Percentiles rank a stretch among this genome's conserved stretches.
These are phyloP conservation scores for Quercus tomentella DNA, from an alignment of 331 rosid species.

Conservation along the genomic window DNA sequence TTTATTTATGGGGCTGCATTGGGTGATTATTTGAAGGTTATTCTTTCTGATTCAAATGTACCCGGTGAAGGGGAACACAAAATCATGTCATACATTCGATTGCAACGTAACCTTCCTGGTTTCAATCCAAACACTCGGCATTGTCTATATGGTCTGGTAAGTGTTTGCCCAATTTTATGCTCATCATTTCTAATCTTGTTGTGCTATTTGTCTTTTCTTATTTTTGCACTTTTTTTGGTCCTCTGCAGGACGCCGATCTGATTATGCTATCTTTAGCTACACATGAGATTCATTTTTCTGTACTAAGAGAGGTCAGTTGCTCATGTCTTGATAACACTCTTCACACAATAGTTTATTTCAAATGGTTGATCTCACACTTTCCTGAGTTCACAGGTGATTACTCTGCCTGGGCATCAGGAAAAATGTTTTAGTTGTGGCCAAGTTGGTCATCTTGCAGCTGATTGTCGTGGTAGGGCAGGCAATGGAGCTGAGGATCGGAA, in stretches of 20 bases:
- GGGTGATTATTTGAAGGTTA: constrained; percentile 87
- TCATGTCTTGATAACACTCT: constrained; percentile 1
- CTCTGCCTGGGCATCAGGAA: constrained; percentile 88
- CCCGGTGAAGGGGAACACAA: constrained; percentile 99
- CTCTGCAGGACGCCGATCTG: constrained; percentile 90
- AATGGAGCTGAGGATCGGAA: constrained; percentile 53
- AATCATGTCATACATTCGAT: constrained; percentile 84
- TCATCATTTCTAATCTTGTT: constrained; percentile 8
- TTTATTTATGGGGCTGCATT: constrained; percentile 58
- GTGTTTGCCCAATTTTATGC: constrained; percentile 31
- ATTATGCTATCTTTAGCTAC: constrained; percentile 94
- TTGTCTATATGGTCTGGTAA: constrained; percentile 93
- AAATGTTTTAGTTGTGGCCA: constrained; percentile 87
- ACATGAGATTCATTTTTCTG: constrained; percentile 91
- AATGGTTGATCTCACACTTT: constrained; percentile 21
- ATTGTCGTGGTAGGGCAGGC: constrained; percentile 70
- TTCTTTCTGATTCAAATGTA: constrained; percentile 94
- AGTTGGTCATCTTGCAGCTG: constrained; percentile 94
- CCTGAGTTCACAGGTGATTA: constrained; percentile 59
- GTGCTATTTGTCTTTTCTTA: constrained; percentile 4
- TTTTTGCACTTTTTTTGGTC: constrained; percentile 7
- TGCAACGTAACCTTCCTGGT: constrained; percentile 77
- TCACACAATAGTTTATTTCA: constrained; percentile 21
- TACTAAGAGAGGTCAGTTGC: constrained; percentile 89
- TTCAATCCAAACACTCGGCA: constrained; percentile 88